Percentiles rank a stretch among this genome's conserved stretches.
Evolutionary conservation across 768 basidiomycete genomes (phyloP).

Genomic region (Gelatoporia subvermispora): DNA sequence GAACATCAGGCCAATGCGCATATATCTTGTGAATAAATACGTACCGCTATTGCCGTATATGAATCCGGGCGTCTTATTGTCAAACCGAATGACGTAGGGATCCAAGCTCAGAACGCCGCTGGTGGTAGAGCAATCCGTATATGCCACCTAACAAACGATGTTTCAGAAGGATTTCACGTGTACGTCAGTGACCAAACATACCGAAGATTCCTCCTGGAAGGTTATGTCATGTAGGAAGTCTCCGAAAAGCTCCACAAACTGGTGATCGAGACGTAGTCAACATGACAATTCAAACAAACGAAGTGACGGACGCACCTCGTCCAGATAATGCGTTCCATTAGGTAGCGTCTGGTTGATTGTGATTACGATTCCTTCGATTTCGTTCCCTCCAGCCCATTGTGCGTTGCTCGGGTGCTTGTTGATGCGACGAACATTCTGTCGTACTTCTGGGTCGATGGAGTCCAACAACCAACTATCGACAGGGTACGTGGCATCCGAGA

Average conservation of each 20-base stretch:
- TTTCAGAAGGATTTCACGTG: background rate
- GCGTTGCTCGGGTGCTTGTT: slow-evolving; percentile 53
- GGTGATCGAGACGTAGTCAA: background rate
- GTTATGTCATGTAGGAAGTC: slow-evolving; percentile 46
- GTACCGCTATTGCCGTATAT: slow-evolving; percentile 54
- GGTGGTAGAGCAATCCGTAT: slow-evolving; percentile 58
- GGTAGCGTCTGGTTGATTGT: slow-evolving; percentile 28
- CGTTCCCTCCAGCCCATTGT: slow-evolving; percentile 60
- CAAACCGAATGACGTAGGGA: slow-evolving; percentile 46
- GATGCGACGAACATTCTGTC: slow-evolving; percentile 51
- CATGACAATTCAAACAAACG: background rate
- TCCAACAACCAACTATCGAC: slow-evolving; percentile 50
- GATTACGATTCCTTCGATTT: slow-evolving; percentile 52
- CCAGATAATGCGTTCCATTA: slow-evolving; percentile 44
- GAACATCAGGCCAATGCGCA: background rate
- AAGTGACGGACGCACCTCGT: slow-evolving; percentile 33
- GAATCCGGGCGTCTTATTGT: slow-evolving; percentile 44
- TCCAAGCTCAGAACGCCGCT: slow-evolving; percentile 52
- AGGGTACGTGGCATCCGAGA: slow-evolving; percentile 52
- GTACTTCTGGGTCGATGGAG: slow-evolving; percentile 48
- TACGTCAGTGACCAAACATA: slow-evolving; percentile 17
- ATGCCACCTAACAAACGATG: slow-evolving; percentile 38
- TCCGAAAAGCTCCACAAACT: slow-evolving; percentile 50
- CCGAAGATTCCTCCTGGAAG: slow-evolving; percentile 45
- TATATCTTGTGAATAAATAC: background rate